A percentile compares a stretch with the other conserved stretches of the same genome.
These are phyloP conservation scores for Hypoxylon subgilvum DNA, from an alignment of 495 filamentous ascomycete species.

Conservation along the genomic window DNA sequence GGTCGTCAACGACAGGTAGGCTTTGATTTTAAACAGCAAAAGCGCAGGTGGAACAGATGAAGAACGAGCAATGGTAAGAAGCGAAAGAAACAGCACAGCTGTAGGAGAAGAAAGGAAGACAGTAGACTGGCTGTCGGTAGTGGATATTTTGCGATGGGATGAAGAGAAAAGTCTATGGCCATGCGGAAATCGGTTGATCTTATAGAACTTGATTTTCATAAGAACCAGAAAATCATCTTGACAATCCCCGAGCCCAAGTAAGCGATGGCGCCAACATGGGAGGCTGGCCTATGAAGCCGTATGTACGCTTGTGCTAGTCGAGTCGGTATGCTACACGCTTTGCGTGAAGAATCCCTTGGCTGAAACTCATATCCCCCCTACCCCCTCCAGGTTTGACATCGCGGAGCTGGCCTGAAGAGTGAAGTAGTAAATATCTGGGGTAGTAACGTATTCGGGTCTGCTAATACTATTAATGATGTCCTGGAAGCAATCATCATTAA, in stretches of 20 bases:
- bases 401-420: neutral
- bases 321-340: constrained; percentile 30
- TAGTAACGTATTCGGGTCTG: too few species aligned
- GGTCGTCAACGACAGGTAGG: constrained; percentile 23
- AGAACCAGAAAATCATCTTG: constrained; percentile 28
- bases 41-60: constrained; percentile 11
- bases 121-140: constrained; percentile 34
- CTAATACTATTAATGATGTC: too few species aligned
- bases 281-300: constrained; percentile 15
- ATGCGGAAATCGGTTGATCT: constrained; percentile 34
- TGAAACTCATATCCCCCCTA: constrained; percentile 31
- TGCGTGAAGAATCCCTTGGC: constrained; percentile 37
- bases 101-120: constrained; percentile 22
- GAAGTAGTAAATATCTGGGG: constrained; percentile 12
- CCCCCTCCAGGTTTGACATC: constrained; percentile 8
- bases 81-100: constrained; percentile 44
- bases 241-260: constrained; percentile 11
- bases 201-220: constrained; percentile 38
- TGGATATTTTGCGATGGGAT: constrained; percentile 41
- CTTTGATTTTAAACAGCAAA: constrained; percentile 4
- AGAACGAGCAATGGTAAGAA: constrained; percentile 34
- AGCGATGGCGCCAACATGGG: constrained; percentile 8
- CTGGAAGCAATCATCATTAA: constrained; percentile 17
- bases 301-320: constrained; percentile 21
- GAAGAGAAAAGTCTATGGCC: constrained; percentile 11